A percentile compares a stretch with the other conserved stretches of the same genome.
Conservation (phyloP, 1,284 basidiomycete species). For the Pascua guehoae region DNA sequence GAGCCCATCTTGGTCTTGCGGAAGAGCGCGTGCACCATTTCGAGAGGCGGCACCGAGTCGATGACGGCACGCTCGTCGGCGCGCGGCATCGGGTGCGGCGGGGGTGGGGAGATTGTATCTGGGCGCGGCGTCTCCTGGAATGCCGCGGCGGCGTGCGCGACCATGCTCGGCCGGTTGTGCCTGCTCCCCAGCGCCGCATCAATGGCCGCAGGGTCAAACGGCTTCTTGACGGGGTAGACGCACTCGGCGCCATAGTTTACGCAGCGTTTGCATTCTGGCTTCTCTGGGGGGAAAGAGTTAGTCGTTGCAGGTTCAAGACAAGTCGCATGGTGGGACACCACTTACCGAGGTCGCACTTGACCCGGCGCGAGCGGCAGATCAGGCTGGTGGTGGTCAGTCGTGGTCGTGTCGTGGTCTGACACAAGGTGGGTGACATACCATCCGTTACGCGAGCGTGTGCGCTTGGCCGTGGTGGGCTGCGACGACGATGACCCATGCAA, state of each 20-base stretch:
- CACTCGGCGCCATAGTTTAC: constrained; percentile 30
- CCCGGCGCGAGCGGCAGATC: constrained; percentile 35
- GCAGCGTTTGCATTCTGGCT: constrained; percentile 12
- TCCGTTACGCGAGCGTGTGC: constrained; percentile 28
- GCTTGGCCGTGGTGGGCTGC: constrained; percentile 1
- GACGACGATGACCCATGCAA: no score
- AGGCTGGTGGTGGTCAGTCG: constrained; percentile 10
- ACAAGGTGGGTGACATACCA: constrained; percentile 9
- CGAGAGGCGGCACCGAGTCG: constrained; percentile 24
- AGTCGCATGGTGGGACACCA: constrained; percentile 10
- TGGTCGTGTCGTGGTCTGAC: no score
- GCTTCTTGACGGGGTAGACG: constrained; percentile 36
- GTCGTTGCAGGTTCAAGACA: not conserved
- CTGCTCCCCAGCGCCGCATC: constrained; percentile 24
- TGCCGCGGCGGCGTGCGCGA: constrained; percentile 12
- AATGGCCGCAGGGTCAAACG: constrained; percentile 27
- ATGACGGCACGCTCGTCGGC: constrained; percentile 5
- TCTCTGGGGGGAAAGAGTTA: constrained; percentile 6
- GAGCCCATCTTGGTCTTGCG: constrained; percentile 38
- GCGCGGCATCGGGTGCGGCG: constrained; percentile 1
- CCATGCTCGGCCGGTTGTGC: constrained; percentile 21
- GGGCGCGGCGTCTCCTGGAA: constrained; percentile 2
- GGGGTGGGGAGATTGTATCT: constrained; percentile 1
- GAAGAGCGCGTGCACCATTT: constrained; percentile 35
- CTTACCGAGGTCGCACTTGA: constrained; percentile 39